Evolutionary conservation across 805 yeast genomes (phyloP).

Genomic region (Saturnispora zaruensis): DNA sequence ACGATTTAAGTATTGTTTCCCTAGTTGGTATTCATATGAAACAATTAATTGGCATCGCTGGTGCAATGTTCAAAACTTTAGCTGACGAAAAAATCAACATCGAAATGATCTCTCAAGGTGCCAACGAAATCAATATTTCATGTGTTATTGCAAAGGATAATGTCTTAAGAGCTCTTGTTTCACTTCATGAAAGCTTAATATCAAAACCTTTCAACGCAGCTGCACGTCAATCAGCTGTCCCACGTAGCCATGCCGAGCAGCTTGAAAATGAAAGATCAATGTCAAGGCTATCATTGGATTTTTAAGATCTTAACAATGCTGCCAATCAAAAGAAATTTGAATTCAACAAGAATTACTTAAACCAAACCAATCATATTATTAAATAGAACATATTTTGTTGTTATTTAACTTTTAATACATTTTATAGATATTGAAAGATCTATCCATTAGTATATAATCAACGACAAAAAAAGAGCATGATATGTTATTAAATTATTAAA

Average conservation of each 20-base stretch:
- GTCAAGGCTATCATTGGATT: slow-evolving; percentile 1
- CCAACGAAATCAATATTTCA: slow-evolving; percentile 93
- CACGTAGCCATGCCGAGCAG: slow-evolving; percentile 9
- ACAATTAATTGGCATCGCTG: slow-evolving; percentile 93
- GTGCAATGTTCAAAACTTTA: slow-evolving; percentile 88
- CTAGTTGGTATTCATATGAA: slow-evolving; percentile 97
- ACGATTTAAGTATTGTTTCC: slow-evolving; percentile 84
- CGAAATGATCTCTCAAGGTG: slow-evolving; percentile 98
- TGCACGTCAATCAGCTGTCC: slow-evolving; percentile 38
- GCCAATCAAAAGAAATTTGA: background rate
- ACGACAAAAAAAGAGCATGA: background rate
- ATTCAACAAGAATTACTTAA: background rate
- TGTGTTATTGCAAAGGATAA: slow-evolving; percentile 85
- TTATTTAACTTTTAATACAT: background rate
- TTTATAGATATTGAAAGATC: background rate
- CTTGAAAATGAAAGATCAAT: slow-evolving; percentile 4
- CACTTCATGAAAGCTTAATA: slow-evolving; percentile 71
- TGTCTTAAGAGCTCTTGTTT: slow-evolving; percentile 75
- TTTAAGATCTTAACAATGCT: background rate
- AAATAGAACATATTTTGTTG: background rate
- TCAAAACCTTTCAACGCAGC: slow-evolving; percentile 34
- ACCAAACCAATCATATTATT: background rate
- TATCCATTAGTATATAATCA: background rate
- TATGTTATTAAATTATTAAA: background rate
- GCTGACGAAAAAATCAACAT: slow-evolving; percentile 89